Evolutionary conservation across 1,139 yeast genomes (phyloP).

Genomic region (Sugiyamaella xylanicola): DNA sequence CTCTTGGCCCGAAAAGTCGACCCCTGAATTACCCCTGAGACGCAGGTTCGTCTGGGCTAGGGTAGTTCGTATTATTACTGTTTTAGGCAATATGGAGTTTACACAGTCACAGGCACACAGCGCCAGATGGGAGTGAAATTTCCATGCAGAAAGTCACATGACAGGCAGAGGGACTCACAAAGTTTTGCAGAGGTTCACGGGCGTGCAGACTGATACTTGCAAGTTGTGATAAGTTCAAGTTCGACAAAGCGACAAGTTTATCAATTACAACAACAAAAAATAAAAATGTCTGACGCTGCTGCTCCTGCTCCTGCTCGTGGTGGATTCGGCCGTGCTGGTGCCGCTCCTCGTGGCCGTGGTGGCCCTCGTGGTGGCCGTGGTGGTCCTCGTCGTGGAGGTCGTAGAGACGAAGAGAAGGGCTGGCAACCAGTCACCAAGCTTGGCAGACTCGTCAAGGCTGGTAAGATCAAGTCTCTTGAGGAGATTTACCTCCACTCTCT

Average conservation of each 20-base stretch:
- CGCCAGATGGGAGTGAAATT: conserved; percentile 1
- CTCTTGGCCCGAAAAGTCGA: too few species aligned
- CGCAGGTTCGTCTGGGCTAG: too few species aligned
- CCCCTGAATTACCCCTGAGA: too few species aligned
- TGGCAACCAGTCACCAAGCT: conserved; percentile 99
- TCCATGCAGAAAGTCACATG: conserved; percentile 12
- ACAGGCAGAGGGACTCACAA: conserved; percentile 10
- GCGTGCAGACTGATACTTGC: not conserved
- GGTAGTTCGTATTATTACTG: not conserved
- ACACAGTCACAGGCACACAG: conserved; percentile 1
- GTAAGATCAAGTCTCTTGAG: conserved; percentile 94
- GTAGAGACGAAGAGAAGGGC: conserved; percentile 92
- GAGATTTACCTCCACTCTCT: conserved; percentile 99
- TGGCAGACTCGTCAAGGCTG: conserved; percentile 99
- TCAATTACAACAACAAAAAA: conserved; percentile 2
- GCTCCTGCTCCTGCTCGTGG: conserved; percentile 31
- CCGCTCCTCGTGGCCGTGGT: conserved; percentile 59
- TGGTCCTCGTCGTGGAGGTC: conserved; percentile 61
- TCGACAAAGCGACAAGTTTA: conserved; percentile 9
- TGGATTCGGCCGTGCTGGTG: conserved; percentile 39
- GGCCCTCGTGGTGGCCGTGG: conserved; percentile 65
- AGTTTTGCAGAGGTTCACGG: not conserved
- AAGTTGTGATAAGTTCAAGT: conserved; percentile 4
- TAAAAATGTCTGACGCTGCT: conserved; percentile 25
- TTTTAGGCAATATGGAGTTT: not conserved